Percentiles rank a stretch among this genome's conserved stretches.
phyloP scores from a whole-genome alignment of 1,139 yeast genomes.

The Blastobotrys arbuscula region DNA sequence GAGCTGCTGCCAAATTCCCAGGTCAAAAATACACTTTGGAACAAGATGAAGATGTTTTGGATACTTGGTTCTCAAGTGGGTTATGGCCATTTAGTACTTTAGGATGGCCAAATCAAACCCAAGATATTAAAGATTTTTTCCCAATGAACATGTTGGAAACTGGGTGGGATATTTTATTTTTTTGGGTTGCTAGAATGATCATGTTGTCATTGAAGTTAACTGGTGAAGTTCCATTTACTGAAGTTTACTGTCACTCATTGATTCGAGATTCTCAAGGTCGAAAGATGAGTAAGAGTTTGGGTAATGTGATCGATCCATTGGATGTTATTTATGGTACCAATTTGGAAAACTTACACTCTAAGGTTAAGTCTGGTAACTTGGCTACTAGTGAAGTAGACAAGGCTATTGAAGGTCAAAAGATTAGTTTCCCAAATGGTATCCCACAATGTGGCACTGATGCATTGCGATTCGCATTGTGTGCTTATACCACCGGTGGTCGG shows the following conservation, averaged over 20 bases:
- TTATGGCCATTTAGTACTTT: slow-evolving; percentile 96
- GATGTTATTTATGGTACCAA: slow-evolving; percentile 90
- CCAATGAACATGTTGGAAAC: slow-evolving; percentile 96
- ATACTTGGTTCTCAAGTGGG: slow-evolving; percentile 98
- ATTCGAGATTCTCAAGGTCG: slow-evolving; percentile 99
- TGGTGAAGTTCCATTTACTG: slow-evolving; percentile 87
- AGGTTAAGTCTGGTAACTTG: slow-evolving; percentile 73
- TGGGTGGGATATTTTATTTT: slow-evolving; percentile 98
- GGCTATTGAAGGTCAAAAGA: slow-evolving; percentile 84
- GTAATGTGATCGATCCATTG: slow-evolving; percentile 92
- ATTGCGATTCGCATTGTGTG: slow-evolving; percentile 94
- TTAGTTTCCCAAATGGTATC: slow-evolving; percentile 92
- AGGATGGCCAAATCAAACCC: slow-evolving; percentile 85
- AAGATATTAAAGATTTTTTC: slow-evolving; percentile 69
- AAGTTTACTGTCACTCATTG: slow-evolving; percentile 96
- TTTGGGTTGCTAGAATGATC: slow-evolving; percentile 98
- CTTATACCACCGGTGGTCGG: slow-evolving; percentile 97
- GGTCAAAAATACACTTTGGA: slow-evolving; percentile 64
- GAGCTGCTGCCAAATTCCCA: slow-evolving; percentile 73
- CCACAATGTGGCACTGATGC: slow-evolving; percentile 99
- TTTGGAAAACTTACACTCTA: slow-evolving; percentile 71
- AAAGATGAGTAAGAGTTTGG: slow-evolving; percentile 96
- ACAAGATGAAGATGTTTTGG: slow-evolving; percentile 97
- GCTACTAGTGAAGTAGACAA: slow-evolving; percentile 84
- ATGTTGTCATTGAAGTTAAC: slow-evolving; percentile 85